Evolutionary conservation across 768 basidiomycete species (phyloP).

Genomic region (Mycena haematopus): DNA sequence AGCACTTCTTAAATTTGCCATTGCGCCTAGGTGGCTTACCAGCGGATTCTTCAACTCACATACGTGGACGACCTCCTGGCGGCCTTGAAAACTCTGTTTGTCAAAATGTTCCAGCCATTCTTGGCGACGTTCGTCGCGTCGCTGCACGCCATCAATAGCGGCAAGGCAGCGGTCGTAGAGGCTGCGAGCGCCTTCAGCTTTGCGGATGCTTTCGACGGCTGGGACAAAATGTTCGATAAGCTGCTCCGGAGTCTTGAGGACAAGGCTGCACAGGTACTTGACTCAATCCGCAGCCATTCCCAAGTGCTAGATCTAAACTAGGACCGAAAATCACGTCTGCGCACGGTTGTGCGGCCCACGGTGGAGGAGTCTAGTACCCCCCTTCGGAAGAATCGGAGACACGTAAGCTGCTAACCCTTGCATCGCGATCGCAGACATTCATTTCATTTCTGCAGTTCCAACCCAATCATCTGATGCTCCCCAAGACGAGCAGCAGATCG

Average conservation of each 20-base stretch:
- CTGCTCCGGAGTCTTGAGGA: conserved; percentile 76
- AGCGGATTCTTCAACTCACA: conserved; percentile 92
- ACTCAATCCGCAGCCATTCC: no score
- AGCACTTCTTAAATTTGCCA: conserved; percentile 9
- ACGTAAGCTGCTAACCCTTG: conserved; percentile 43
- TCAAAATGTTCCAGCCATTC: conserved; percentile 87
- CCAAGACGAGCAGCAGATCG: conserved; percentile 88
- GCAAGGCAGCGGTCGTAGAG: conserved; percentile 48
- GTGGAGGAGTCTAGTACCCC: conserved; percentile 51
- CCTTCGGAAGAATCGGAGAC: conserved; percentile 69
- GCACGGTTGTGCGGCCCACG: conserved; percentile 45
- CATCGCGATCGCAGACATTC: neutral
- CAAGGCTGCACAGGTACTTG: conserved; percentile 69
- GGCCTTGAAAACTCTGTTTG: conserved; percentile 82
- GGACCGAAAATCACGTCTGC: conserved; percentile 77
- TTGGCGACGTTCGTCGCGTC: conserved; percentile 85
- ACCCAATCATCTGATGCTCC: conserved; percentile 56
- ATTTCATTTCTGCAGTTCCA: conserved; percentile 44
- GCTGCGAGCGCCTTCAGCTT: conserved; percentile 68
- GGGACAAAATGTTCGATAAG: conserved; percentile 84
- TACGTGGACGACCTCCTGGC: conserved; percentile 90
- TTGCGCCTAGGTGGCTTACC: conserved; percentile 82
- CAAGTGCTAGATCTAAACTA: conserved; percentile 34
- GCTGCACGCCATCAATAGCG: conserved; percentile 65
- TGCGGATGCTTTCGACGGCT: conserved; percentile 70